Percentiles rank a stretch among this genome's conserved stretches.
Conservation (phyloP, 1,139 yeast genomes). For the Suhomyces chickasaworum region DNA sequence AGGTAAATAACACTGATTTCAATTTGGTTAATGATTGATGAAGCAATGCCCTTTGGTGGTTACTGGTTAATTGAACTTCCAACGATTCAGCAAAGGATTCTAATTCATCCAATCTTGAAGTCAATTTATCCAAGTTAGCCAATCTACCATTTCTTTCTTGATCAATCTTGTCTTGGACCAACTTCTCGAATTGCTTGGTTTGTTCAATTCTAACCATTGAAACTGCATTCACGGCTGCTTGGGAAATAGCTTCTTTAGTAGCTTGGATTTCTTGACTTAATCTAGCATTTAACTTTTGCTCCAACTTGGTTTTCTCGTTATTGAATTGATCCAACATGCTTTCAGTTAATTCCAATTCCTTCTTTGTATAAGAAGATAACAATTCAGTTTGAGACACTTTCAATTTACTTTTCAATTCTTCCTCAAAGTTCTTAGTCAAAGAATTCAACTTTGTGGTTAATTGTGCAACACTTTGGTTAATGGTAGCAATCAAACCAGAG, state of each 20-base stretch:
- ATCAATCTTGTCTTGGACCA: constrained; percentile 67
- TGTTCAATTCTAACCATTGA: constrained; percentile 71
- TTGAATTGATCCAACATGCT: constrained; percentile 51
- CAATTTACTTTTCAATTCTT: constrained; percentile 41
- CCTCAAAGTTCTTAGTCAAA: constrained; percentile 45
- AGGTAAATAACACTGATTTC: constrained; percentile 45
- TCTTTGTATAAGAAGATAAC: constrained; percentile 56
- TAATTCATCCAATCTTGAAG: constrained; percentile 56
- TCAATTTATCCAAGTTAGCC: constrained; percentile 63
- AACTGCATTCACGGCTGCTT: constrained; percentile 79
- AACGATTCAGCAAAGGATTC: constrained; percentile 61
- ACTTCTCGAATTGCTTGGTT: constrained; percentile 67
- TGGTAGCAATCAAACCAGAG: constrained; percentile 33
- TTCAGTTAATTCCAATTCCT: constrained; percentile 53
- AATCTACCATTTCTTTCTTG: constrained; percentile 82
- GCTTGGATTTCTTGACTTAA: constrained; percentile 69
- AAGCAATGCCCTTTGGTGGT: constrained; percentile 58
- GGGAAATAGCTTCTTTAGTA: constrained; percentile 64
- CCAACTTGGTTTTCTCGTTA: constrained; percentile 61
- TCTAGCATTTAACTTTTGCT: constrained; percentile 60
- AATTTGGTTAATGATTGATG: constrained; percentile 60
- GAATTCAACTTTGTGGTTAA: constrained; percentile 37
- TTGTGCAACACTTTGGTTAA: constrained; percentile 34
- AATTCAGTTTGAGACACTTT: constrained; percentile 52
- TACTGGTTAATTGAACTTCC: constrained; percentile 56